Percentiles rank a stretch among this genome's conserved stretches.
Evolutionary conservation across 2,329 filamentous ascomycete genomes (phyloP).

Genomic region (Colletotrichum phormii): DNA sequence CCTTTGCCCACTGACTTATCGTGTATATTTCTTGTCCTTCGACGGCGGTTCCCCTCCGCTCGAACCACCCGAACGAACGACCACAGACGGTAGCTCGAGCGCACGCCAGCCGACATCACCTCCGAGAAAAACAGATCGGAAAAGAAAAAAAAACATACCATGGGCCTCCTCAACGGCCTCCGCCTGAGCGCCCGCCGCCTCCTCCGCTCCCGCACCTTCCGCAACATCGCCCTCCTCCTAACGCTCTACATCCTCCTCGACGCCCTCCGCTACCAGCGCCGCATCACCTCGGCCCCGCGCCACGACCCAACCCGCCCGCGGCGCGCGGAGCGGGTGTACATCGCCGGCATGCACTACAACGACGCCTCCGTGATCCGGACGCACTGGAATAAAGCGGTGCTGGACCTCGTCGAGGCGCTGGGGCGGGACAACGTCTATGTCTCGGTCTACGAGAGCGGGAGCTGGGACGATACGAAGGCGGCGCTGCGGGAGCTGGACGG

Average conservation of each 20-base stretch:
- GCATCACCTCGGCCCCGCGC: conserved; percentile 14
- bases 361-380: conserved; percentile 68
- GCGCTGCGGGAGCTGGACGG: conserved; percentile 68
- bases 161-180: conserved; percentile 22
- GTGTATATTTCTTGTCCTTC: background rate
- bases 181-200: conserved; percentile 47
- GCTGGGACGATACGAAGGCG: conserved; percentile 75
- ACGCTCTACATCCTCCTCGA: conserved; percentile 53
- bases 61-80: background rate
- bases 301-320: conserved; percentile 39
- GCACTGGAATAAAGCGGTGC: conserved; percentile 72
- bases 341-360: conserved; percentile 78
- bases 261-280: conserved; percentile 48
- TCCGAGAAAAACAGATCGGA: background rate
- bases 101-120: background rate
- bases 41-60: background rate
- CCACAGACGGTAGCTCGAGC: background rate
- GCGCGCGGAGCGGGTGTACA: conserved; percentile 65
- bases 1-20: background rate
- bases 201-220: conserved; percentile 49
- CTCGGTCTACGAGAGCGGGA: conserved; percentile 76
- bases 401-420: conserved; percentile 66
- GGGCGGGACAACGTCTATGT: conserved; percentile 76
- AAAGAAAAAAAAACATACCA: background rate
- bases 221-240: conserved; percentile 49